Evolutionary conservation across 495 filamentous ascomycete species (phyloP), one percentile per base, ranked within the genome.

Genomic region (Apiosordaria backusii): DNA sequence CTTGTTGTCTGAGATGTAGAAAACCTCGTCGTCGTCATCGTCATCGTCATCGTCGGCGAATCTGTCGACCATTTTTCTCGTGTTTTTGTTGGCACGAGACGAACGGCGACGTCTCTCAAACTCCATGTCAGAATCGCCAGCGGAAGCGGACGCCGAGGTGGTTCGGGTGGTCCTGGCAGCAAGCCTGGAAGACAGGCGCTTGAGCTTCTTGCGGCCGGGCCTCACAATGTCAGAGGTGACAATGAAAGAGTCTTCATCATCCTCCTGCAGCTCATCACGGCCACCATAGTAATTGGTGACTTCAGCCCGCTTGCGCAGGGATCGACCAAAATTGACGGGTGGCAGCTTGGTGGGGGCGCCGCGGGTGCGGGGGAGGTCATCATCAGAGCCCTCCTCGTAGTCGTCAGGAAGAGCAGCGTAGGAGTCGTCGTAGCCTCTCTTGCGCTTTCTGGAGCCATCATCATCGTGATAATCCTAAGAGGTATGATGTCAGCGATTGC

Each of bases 1-100:
- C n/a, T 75, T 77, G 58, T 87, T 87, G n/a, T 86, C 91, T 21
- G 89, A 83, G 19, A 89, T 68, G 29, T 83, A 82, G 54, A 78
- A 79, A 1, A 77, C 73, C 26, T 83, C 89, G 62, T 79, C 74
- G 27, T 83, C 89, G 62, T 79, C 74, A n/a, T 78, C 73, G 7
- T 90, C 84, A 18, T 81, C 77, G 60, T 79, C 74, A 21, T 78
- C 73, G 6, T 90, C 84, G 18, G 80, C 77, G 9, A 85, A 74
- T 6, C 65, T 76, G 69, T 96, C 92, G 61, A 80, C 77, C 83
- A 96, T 88, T 69, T 78, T 90, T 57, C 73, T 81, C 0, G 76
- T 77, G 63, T 78, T 66, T 68, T 75, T 81, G 23, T 70, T 82
- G 15, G 78, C 71, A 2, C 86, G 76, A 3, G 72, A 77, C n/a